These are phyloP conservation scores for Candida ipomoeae DNA, from an alignment of 805 yeast species.

Conservation along the genomic window DNA sequence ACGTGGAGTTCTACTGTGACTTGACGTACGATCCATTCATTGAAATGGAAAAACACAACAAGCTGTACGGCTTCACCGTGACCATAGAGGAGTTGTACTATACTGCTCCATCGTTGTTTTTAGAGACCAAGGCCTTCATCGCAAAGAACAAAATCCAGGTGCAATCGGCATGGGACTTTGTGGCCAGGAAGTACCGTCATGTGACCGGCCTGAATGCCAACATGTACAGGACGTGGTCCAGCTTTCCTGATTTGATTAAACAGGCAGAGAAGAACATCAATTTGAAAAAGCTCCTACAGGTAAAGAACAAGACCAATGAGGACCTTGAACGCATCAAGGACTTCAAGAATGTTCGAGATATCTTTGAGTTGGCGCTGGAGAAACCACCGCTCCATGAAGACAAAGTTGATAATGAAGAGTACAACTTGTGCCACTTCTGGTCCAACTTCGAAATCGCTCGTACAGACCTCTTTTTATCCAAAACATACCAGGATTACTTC, in stretches of 20 bases:
- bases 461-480: constrained; percentile 66
- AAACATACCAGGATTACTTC: constrained; percentile 63
- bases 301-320: constrained; percentile 21
- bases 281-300: constrained; percentile 21
- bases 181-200: constrained; percentile 37
- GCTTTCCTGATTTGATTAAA: constrained; percentile 19
- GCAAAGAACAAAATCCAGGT: constrained; percentile 44
- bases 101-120: constrained; percentile 78
- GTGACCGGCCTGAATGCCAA: constrained; percentile 21
- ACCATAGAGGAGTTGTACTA: constrained; percentile 71
- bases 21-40: constrained; percentile 86
- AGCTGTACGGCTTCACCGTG: constrained; percentile 83
- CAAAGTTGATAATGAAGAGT: constrained; percentile 61
- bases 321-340: constrained; percentile 17
- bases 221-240: constrained; percentile 22
- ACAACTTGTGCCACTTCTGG: constrained; percentile 87
- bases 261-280: constrained; percentile 28
- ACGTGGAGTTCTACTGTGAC: constrained; percentile 86
- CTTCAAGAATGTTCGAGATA: constrained; percentile 26
- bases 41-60: constrained; percentile 66
- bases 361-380: constrained; percentile 36
- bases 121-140: constrained; percentile 65
- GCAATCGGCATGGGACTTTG: constrained; percentile 67
- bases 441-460: constrained; percentile 89
- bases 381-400: constrained; percentile 42